Base-by-base conservation (phyloP, 495 filamentous ascomycete species). In the Schizothecium vesticola region DNA sequence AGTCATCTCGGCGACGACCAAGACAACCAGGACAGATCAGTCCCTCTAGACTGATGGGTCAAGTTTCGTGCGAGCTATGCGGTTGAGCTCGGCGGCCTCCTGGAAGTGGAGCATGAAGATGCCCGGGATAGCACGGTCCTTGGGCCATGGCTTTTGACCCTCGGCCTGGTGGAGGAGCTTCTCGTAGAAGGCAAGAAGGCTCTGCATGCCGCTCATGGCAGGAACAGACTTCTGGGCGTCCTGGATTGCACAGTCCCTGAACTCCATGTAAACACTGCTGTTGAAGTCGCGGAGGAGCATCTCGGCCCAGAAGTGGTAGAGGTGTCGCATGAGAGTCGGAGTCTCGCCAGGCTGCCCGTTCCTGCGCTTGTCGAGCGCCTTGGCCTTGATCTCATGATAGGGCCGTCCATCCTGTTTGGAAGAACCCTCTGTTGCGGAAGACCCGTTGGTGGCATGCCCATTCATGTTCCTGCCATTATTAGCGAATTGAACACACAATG, bases 301-400 rank as follows among this genome's bases (percentile, higher is more conserved):
- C 73, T 89, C 85, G n/a, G 88, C 88, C 91, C 91, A 94, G 79
- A 90, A 91, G 66, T 88, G 82, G 78, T 92, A 93, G 16, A 92
- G 84, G 66, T 87, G 82, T 66, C 86, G 83, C 82, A 91, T 90
- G 74, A 90, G 82, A 26, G 36, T 61, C 25, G 75, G 69, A 69
- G 73, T 86, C 64, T 83, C 83, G 58, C 82, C 84, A 22, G 75
- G 65, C 23, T 80, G 67, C 23, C 83, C 81, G 58, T 73, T 76
- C 68, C 82, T 75, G 59, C 89, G 86, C 74, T 90, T 80, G 36
- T 81, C 79, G 29, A 91, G 80, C 9, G 86, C 87, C 68, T 85
- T 83, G 55, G 80, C 75, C 64, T 84, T 84, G 66, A 91, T 83
- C 63, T 82, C 75, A 23, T 75, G 74, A 72, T 90, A 90, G 9